Base-by-base conservation (phyloP, 2,329 filamentous ascomycete genomes). In the Mycosphaerella sp. region DNA sequence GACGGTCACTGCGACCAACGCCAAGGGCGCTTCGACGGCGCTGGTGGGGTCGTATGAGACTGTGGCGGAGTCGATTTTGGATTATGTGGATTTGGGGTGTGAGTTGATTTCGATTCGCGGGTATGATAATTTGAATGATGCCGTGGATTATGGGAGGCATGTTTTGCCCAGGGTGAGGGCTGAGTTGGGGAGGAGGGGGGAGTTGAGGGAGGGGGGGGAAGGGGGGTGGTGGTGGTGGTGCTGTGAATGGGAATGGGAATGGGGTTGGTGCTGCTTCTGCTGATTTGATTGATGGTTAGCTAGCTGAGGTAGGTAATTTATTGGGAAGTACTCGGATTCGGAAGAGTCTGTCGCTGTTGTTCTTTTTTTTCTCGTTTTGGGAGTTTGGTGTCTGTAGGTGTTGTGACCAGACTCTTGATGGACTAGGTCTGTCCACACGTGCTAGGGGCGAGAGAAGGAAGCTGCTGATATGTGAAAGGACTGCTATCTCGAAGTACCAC, bases 81-180 rank as follows among this genome's bases (percentile, higher is more conserved):
- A 81, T 59, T 81, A 82, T 56, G 74, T 79, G 30, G 72, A 80
- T 55, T 66, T 81, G 1, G 79, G 78, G 0, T 73, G 74, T 2
- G 76, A 79, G 36, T 66, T 82, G 16, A 79, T 82, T 39, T 80
- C 78, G 0, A 81, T 82, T 55, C 75, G 79, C 32, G 79, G 79
- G 0, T 82, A 82, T 56, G 79, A 82, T 55, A 82, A 81, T 59
- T 64, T 80, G 30, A 79, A 80, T 51, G 79, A 82, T 62, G 76
- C 75, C 0, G 73, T 81, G 47, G 79, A 82, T 57, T 82, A 81
- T 59, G 79, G 79, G 1, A 71, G 78, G 0, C 77, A 77, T 59
- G 70, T 82, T 2, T 58, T 82, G 54, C 79, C 79, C 0, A 64
- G 57, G 13, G 78, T 81, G 1, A 68, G 76, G 0, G 68, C 62